Percentiles rank a stretch among this genome's conserved stretches.
Conservation (phyloP, 2,329 filamentous ascomycete genomes). For the Sporothrix curviconia region DNA sequence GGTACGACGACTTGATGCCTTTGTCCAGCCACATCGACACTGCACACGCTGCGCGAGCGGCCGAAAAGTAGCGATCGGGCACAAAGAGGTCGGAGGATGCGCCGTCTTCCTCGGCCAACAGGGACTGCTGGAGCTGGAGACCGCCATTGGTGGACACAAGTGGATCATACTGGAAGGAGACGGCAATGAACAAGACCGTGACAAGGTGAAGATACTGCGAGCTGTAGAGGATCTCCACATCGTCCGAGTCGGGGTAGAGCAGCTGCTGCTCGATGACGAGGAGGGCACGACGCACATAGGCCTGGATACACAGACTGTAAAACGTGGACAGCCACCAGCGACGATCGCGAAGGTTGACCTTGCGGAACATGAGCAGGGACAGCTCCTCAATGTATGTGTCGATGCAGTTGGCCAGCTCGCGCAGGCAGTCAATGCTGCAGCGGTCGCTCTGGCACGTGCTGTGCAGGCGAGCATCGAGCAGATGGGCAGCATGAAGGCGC, state of each 20-base stretch:
- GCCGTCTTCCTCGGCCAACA: slow-evolving; percentile 25
- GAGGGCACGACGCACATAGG: slow-evolving; percentile 26
- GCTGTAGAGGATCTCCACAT: slow-evolving; percentile 23
- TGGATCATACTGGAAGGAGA: slow-evolving; percentile 28
- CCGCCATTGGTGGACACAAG: slow-evolving; percentile 21
- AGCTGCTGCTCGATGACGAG: slow-evolving; percentile 26
- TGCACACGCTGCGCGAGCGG: slow-evolving; percentile 23
- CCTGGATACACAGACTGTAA: slow-evolving; percentile 28
- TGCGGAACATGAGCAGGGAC: slow-evolving; percentile 27
- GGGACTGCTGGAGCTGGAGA: slow-evolving; percentile 23
- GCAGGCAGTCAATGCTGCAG: slow-evolving; percentile 25
- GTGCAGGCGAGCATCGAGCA: slow-evolving; percentile 22
- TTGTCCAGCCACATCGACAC: slow-evolving; percentile 24
- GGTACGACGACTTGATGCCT: slow-evolving; percentile 27
- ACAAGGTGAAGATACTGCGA: slow-evolving; percentile 27
- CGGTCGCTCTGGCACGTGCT: slow-evolving; percentile 22
- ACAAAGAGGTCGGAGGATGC: slow-evolving; percentile 18
- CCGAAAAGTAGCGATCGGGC: slow-evolving; percentile 24
- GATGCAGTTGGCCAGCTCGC: slow-evolving; percentile 22
- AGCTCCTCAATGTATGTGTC: slow-evolving; percentile 27
- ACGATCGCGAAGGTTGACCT: slow-evolving; percentile 27
- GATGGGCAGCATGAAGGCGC: slow-evolving; percentile 22
- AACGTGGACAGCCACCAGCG: slow-evolving; percentile 29
- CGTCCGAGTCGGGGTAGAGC: slow-evolving; percentile 23
- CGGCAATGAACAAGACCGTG: slow-evolving; percentile 27